Conservation (phyloP, 345 rosid genomes). For the Camelina sativa region DNA sequence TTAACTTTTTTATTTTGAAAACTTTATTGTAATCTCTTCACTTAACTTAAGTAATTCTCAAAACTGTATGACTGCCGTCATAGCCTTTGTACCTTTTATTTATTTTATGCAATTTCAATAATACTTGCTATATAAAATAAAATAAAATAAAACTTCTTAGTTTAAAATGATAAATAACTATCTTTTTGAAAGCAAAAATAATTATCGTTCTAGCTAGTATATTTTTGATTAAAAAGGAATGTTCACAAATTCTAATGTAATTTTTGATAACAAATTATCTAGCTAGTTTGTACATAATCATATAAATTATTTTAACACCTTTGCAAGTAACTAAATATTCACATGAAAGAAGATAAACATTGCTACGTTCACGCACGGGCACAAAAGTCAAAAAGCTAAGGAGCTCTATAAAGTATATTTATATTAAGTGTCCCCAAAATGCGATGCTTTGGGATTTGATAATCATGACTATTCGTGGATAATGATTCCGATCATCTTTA, state of each 20-base stretch:
- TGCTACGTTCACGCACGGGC: constrained; percentile 41
- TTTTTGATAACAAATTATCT: neutral
- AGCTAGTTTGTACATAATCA: neutral
- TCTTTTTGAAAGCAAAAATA: neutral
- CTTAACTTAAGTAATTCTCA: too few species aligned
- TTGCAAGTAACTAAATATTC: neutral
- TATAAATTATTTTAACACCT: too few species aligned
- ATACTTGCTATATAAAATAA: too few species aligned
- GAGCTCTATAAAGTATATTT: constrained; percentile 29
- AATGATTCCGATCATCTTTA: constrained; percentile 33
- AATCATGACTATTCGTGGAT: constrained; percentile 39
- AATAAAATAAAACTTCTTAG: too few species aligned
- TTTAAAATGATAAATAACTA: neutral
- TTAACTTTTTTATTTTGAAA: neutral
- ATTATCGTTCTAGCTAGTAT: neutral
- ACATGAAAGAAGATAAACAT: constrained; percentile 19
- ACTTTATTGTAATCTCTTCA: too few species aligned
- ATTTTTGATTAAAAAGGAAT: neutral
- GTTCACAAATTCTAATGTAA: neutral
- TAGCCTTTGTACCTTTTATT: too few species aligned
- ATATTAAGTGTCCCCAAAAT: constrained; percentile 37
- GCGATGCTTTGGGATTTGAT: constrained; percentile 46
- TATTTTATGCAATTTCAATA: too few species aligned
- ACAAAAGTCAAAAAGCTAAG: constrained; percentile 46
- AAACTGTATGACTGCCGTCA: too few species aligned